A percentile compares a stretch with the other conserved stretches of the same genome.
Conservation (phyloP, 306 rosid genomes). For the Inga leiocalycina region DNA sequence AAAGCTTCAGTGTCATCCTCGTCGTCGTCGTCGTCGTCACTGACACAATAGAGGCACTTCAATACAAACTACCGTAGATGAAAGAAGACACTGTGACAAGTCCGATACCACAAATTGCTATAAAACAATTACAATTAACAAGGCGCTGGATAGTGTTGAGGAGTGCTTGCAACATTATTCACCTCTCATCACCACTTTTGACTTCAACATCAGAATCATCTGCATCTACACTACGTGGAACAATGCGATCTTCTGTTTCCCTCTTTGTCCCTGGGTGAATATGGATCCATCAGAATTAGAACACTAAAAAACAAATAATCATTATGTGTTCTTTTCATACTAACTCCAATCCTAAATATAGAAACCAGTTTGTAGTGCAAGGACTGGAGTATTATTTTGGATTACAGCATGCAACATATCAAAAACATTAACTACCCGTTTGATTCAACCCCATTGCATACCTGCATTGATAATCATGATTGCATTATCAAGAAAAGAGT, state of each 20-base stretch:
- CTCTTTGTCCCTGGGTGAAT: constrained; percentile 60
- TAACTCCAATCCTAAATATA: too few relatives aligned
- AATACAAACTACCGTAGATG: not conserved
- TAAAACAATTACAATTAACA: not conserved
- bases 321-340: not conserved
- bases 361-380: too few relatives aligned
- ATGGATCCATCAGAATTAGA: constrained; percentile 25
- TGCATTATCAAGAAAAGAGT: too few relatives aligned
- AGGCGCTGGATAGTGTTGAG: not conserved
- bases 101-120: not conserved
- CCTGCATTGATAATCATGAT: too few relatives aligned
- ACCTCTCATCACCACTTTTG: constrained; percentile 92
- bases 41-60: constrained; percentile 15
- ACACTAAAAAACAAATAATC: not conserved
- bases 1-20: constrained; percentile 90
- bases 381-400: not conserved
- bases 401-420: not conserved
- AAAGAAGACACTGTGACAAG: not conserved
- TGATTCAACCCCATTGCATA: too few relatives aligned
- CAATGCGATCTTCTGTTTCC: constrained; percentile 79
- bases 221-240: constrained; percentile 85
- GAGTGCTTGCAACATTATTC: constrained; percentile 13
- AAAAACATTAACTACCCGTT: not conserved
- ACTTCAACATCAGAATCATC: constrained; percentile 93
- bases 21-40: constrained; percentile 58